Evolutionary conservation across 148 eudicot species (phyloP).

Genomic region (Polygonum maritimum): DNA sequence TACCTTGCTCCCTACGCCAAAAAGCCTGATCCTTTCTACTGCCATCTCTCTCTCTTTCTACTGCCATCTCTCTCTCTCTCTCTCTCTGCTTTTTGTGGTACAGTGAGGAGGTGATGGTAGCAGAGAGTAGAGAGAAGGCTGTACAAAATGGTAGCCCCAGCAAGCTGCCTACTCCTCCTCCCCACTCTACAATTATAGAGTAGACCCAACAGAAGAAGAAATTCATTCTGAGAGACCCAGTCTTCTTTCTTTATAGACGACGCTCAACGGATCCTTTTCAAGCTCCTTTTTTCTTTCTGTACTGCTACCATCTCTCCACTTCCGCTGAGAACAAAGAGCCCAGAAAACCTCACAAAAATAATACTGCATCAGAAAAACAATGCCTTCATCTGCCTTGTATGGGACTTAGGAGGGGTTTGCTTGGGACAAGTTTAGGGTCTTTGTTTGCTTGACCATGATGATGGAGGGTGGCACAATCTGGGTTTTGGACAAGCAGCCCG

Average conservation of each 20-base stretch:
- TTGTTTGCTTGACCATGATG: not conserved
- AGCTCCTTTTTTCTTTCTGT: not conserved
- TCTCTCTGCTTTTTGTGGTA: constrained; percentile 8
- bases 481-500: not conserved
- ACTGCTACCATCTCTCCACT: not conserved
- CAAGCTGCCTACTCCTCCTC: not conserved
- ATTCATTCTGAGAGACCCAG: too few relatives aligned
- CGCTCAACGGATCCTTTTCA: too few relatives aligned
- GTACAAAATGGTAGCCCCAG: constrained; percentile 6
- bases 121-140: not conserved
- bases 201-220: not conserved
- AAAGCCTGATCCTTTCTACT: not conserved
- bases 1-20: constrained; percentile 54
- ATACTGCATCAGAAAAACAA: not conserved
- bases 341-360: not conserved
- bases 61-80: constrained; percentile 16
- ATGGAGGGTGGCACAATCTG: not conserved
- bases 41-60: constrained; percentile 22
- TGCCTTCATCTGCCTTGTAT: not conserved
- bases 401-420: not conserved
- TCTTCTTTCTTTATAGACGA: not conserved
- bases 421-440: not conserved
- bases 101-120: not conserved
- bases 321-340: not conserved
- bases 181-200: not conserved